These are phyloP conservation scores for Wolfiporia cocos DNA, from an alignment of 1,284 basidiomycete genomes.

Conservation along the genomic window DNA sequence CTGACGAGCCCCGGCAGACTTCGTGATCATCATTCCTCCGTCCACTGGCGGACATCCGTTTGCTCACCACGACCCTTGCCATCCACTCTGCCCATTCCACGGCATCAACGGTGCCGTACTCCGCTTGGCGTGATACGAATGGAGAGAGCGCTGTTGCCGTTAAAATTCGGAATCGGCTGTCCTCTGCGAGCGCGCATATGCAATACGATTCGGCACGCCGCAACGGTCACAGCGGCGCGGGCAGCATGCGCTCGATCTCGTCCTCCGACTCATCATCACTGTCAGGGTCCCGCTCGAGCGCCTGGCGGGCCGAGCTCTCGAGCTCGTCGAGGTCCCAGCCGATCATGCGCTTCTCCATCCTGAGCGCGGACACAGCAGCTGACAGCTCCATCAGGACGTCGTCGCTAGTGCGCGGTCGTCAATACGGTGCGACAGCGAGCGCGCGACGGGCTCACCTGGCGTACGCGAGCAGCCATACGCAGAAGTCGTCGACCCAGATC, in stretches of 20 bases:
- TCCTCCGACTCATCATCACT: conserved; percentile 31
- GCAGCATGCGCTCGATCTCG: conserved; percentile 30
- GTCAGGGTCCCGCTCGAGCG: conserved; percentile 22
- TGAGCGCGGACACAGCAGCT: conserved; percentile 30
- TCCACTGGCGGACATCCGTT: no score
- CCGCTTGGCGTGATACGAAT: no score
- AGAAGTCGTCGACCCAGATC: conserved; percentile 78
- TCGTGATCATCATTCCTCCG: no score
- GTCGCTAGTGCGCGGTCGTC: conserved; percentile 38
- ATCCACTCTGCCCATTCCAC: no score
- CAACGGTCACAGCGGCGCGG: conserved; percentile 16
- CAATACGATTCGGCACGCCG: not conserved
- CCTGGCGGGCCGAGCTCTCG: conserved; percentile 46
- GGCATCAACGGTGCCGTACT: no score
- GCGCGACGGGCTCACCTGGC: conserved; percentile 41
- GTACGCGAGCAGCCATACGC: conserved; percentile 62
- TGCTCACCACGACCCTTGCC: no score
- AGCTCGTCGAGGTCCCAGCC: conserved; percentile 68
- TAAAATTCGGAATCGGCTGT: no score
- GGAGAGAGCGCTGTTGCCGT: no score
- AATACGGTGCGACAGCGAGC: not conserved
- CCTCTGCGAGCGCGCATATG: not conserved
- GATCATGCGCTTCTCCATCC: conserved; percentile 46
- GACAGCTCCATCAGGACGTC: conserved; percentile 41
- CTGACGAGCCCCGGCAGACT: no score